Evolutionary conservation across 805 yeast species (phyloP).

Genomic region (Blastobotrys chiropterorum): DNA sequence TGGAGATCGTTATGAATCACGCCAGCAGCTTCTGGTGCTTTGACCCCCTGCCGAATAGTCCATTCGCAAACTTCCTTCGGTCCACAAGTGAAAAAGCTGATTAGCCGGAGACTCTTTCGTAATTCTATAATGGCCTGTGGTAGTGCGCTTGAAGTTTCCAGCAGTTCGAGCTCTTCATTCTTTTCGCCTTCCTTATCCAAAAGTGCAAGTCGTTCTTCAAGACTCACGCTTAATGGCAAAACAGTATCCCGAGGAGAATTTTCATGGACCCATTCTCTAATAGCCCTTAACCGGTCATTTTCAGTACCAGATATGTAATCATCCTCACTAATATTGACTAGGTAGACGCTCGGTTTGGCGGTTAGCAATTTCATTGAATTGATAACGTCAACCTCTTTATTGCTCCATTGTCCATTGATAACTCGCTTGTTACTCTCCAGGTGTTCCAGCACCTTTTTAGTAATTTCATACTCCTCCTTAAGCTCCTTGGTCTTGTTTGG

Average conservation of each 20-base stretch:
- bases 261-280: conserved; percentile 59
- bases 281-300: conserved; percentile 46
- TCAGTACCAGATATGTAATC: conserved; percentile 48
- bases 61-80: conserved; percentile 81
- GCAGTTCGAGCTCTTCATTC: conserved; percentile 24
- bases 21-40: conserved; percentile 88
- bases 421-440: conserved; percentile 61
- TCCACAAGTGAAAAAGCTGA: conserved; percentile 86
- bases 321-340: conserved; percentile 65
- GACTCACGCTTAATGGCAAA: conserved; percentile 63
- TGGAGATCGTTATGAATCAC: conserved; percentile 81
- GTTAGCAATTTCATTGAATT: conserved; percentile 71
- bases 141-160: conserved; percentile 40
- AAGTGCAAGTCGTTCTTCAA: conserved; percentile 56
- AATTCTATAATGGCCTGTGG: conserved; percentile 59
- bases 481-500: conserved; percentile 44
- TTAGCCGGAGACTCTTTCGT: conserved; percentile 62
- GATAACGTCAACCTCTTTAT: conserved; percentile 58
- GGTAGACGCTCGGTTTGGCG: conserved; percentile 79
- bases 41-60: conserved; percentile 70
- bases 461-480: conserved; percentile 34
- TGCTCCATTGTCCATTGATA: conserved; percentile 53
- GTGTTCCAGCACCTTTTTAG: conserved; percentile 36
- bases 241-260: conserved; percentile 64
- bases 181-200: conserved; percentile 33